Conservation (phyloP, 139 green algal species). For the Diplosphaera chodatii region DNA sequence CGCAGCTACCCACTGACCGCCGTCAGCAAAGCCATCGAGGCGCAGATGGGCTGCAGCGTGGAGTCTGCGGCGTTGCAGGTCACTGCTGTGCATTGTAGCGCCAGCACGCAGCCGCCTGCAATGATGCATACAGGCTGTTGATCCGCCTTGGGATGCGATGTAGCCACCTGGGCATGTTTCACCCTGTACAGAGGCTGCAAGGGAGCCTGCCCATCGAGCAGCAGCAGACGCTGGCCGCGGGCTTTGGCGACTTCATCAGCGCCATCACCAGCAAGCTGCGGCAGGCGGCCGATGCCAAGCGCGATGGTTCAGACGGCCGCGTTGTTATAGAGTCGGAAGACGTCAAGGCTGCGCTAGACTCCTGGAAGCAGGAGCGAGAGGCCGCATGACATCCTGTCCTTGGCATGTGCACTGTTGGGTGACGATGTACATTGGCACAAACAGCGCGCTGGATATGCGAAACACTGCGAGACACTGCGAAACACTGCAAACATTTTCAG, state of each 20-base stretch:
- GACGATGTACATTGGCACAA: too few species aligned
- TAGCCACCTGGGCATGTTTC: too few species aligned
- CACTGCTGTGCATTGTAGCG: too few species aligned
- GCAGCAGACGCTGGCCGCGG: background rate
- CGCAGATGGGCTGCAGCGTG: background rate
- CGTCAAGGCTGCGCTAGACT: background rate
- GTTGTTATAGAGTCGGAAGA: background rate
- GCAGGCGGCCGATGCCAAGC: background rate
- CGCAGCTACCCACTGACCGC: background rate
- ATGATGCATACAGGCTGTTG: background rate
- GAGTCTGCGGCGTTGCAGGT: background rate
- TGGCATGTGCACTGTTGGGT: too few species aligned
- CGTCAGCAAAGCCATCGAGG: background rate
- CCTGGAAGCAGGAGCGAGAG: background rate
- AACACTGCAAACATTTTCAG: too few species aligned
- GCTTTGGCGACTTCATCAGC: background rate
- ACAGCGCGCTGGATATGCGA: too few species aligned
- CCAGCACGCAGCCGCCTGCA: too few species aligned
- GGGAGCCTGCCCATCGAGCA: background rate
- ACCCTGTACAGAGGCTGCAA: background rate
- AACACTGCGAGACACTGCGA: too few species aligned
- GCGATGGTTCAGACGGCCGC: background rate
- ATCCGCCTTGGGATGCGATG: background rate
- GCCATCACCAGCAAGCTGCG: background rate
- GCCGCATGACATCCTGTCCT: background rate